Base-by-base conservation (phyloP, 169 alveolate species). In the Plasmodium blacklocki region DNA sequence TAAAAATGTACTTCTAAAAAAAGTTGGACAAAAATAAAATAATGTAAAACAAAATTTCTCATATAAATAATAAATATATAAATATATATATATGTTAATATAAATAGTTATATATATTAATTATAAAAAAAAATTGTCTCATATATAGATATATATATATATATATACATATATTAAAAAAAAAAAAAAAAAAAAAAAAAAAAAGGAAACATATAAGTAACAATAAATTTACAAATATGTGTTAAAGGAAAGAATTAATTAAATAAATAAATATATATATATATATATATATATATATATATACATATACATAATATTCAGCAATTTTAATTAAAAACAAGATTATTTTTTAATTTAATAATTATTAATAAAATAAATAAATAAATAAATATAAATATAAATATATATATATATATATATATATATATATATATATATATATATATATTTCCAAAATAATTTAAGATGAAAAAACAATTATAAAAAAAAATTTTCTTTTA, bases 1-100 rank as follows among this genome's bases (percentile, higher is more conserved):
- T 58, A 74, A 74, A 74, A 74, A 59, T 74, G 29, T 74, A 58
- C 63, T 56, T 32, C 26, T 56, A 74, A 32, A 32, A 50, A 58
- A 58, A 15, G 88, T 74, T 74, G 39, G 68, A 74, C 88, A 74
- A 74, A 32, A 74, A 59, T 74, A 50, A 74, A n/a, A 23, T 29
- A 59, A 39, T 59, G 47, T 58, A 74, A 74, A 74, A 74, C 73
- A 74, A 74, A 58, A 74, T 21, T 59, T 74, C 63, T 59, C 73
- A 18, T 63, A n/a, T 74, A 63, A 21, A 52, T 32, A 32, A 32
- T 32, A 32, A 73, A 56, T 15, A 56, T 56, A 56, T 6, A 15
- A 12, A 63, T 73, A 26, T 47, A 74, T 59, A 58, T 74, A 74
- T 58, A 74, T 58, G 45, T 54, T n/a, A 18, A 62, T 3, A 21